Evolutionary conservation across 345 rosid species (phyloP).

Genomic region (Lepidium africanum): DNA sequence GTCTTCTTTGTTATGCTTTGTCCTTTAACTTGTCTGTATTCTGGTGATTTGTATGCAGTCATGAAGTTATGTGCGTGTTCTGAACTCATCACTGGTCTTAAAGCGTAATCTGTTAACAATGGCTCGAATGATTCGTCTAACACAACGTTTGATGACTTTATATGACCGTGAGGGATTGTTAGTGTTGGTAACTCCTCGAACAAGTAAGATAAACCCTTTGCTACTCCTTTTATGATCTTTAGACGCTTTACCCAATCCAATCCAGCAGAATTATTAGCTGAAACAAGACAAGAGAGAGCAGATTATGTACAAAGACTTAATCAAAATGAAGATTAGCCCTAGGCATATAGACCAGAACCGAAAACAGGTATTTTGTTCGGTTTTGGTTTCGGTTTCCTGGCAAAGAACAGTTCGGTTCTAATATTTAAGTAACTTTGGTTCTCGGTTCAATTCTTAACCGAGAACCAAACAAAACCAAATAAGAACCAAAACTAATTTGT

Average conservation of each 20-base stretch:
- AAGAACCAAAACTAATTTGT: no score
- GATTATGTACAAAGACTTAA: no score
- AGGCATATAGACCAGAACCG: no score
- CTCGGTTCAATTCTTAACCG: no score
- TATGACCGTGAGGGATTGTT: slow-evolving; percentile 64
- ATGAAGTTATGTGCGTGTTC: slow-evolving; percentile 53
- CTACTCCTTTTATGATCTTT: slow-evolving; percentile 54
- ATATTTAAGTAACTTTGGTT: no score
- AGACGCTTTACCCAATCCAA: slow-evolving; percentile 55
- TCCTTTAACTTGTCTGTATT: slow-evolving; percentile 26
- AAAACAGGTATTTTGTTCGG: no score
- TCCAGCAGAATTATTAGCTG: slow-evolving; percentile 45
- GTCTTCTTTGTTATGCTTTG: slow-evolving; percentile 43
- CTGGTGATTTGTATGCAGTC: slow-evolving; percentile 74
- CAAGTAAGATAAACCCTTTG: slow-evolving; percentile 50
- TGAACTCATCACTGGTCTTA: slow-evolving; percentile 50
- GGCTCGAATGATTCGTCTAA: slow-evolving; percentile 45
- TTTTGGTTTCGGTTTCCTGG: no score
- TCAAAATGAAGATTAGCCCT: no score
- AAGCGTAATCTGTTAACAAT: slow-evolving; percentile 51
- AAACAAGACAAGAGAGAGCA: not conserved
- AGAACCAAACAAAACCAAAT: no score
- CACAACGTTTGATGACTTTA: slow-evolving; percentile 69
- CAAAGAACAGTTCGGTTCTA: no score
- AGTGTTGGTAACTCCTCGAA: slow-evolving; percentile 44